These are phyloP conservation scores for Ascochyta fabae DNA, from an alignment of 2,329 filamentous ascomycete species.

Conservation along the genomic window DNA sequence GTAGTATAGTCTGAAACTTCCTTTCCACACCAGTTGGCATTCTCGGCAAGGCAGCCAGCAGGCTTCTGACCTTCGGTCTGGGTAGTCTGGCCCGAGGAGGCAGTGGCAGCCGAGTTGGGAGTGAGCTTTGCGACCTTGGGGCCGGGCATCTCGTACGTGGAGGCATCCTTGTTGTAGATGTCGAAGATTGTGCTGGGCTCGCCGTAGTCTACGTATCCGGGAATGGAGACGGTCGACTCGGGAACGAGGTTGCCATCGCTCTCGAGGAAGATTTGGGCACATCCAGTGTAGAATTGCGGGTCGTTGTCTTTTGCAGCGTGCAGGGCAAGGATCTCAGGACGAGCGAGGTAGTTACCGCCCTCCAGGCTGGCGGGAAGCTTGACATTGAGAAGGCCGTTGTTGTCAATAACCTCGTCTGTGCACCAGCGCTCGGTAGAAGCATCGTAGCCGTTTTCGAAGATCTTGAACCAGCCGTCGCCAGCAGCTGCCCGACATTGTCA, in stretches of 20 bases:
- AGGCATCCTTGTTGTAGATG: conserved; percentile 60
- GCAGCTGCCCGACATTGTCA: conserved; percentile 31
- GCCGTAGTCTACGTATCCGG: conserved; percentile 65
- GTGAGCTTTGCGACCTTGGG: conserved; percentile 61
- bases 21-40: conserved; percentile 75
- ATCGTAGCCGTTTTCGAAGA: conserved; percentile 74
- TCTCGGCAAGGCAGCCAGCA: conserved; percentile 64
- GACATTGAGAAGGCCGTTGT: conserved; percentile 69
- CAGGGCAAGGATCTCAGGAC: conserved; percentile 73
- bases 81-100: conserved; percentile 19
- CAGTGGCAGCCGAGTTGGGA: conserved; percentile 20
- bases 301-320: conserved; percentile 63
- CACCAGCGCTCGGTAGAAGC: conserved; percentile 66
- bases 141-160: conserved; percentile 61
- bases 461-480: conserved; percentile 79
- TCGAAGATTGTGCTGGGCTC: conserved; percentile 68
- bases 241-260: conserved; percentile 57
- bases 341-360: conserved; percentile 72
- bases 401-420: conserved; percentile 70
- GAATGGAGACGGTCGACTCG: conserved; percentile 67
- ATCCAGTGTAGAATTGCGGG: conserved; percentile 76
- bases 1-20: conserved; percentile 64
- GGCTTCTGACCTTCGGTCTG: conserved; percentile 63
- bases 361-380: conserved; percentile 67
- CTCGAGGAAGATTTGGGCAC: conserved; percentile 72